Base-by-base conservation (phyloP, 2,329 filamentous ascomycete species). In the Aspergillus fumigatus region DNA sequence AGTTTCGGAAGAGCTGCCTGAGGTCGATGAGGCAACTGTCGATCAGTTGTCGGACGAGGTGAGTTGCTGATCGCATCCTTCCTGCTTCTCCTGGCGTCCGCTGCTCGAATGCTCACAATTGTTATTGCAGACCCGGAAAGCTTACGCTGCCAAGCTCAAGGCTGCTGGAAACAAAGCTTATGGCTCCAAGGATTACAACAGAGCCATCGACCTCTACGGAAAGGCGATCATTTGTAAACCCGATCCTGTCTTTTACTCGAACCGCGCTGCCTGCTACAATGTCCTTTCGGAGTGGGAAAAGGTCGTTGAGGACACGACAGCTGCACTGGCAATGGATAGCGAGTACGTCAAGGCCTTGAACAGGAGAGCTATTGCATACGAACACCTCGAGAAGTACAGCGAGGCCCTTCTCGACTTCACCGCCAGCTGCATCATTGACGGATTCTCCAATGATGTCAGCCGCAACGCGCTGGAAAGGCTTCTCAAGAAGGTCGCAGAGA, bases 321-420 rank as follows among this genome's bases (percentile, higher is more conserved):
- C 94, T 53, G 94, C 94, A 62, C 88, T 99, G 77, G 88, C 84
- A 73, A 89, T 99, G 76, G 91, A 99, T 74, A 88, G 88, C 66
- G 90, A 96, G 78, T 99, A 99, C 75, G 87, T 99, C 76, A 97
- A 99, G 82, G 94, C 94, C 35, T 82, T 99, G 67, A 99, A 99
- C 83, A 88, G 94, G 70, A 87, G 94, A 68, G 94, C 94, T 55
- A 95, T 95, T 72, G 94, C 94, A 56, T 99, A 97, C 76, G 94
- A 99, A 78, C 89, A 97, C 74, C 85, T 94, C 48, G 88, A 88
- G 68, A 88, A 88, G 77, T 96, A 88, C 80, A 94, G 92, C 74
- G 93, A 97, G 73, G 93, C 94, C 48, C 87, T 99, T 8, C 84
- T 99, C 62, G 94, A 99, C 78, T 97, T 96, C 79, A 99, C 94